These are phyloP conservation scores for Diaporthe vaccinii DNA, from an alignment of 2,329 filamentous ascomycete species.

Conservation along the genomic window DNA sequence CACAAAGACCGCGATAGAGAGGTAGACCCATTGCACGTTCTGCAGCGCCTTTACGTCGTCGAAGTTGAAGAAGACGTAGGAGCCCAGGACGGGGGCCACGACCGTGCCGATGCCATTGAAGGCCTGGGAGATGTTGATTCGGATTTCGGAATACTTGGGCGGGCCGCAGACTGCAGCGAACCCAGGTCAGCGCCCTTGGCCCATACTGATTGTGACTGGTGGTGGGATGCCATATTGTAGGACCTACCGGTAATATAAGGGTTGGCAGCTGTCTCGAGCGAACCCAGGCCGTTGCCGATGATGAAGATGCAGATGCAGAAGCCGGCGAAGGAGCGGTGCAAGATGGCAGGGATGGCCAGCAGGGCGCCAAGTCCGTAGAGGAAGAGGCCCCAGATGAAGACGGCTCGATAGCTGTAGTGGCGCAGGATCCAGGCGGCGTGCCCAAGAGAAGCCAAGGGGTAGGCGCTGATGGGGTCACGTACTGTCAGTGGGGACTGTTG, in stretches of 20 bases:
- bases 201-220: background rate
- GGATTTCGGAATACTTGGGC: conserved; percentile 78
- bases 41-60: conserved; percentile 68
- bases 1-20: conserved; percentile 80
- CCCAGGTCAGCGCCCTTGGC: background rate
- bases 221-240: background rate
- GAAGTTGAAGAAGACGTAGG: conserved; percentile 79
- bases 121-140: conserved; percentile 82
- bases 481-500: conserved; percentile 1
- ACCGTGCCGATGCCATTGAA: conserved; percentile 84
- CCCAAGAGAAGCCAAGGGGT: conserved; percentile 78
- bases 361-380: conserved; percentile 76
- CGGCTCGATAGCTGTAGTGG: conserved; percentile 73
- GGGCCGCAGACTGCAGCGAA: conserved; percentile 63
- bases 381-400: conserved; percentile 76
- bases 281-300: conserved; percentile 79
- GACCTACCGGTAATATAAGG: conserved; percentile 74
- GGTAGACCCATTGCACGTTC: conserved; percentile 83
- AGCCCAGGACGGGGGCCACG: conserved; percentile 79
- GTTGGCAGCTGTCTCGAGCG: conserved; percentile 83
- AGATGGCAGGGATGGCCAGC: conserved; percentile 68
- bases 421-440: conserved; percentile 76
- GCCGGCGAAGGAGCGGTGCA: conserved; percentile 76
- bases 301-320: conserved; percentile 82
- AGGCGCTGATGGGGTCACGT: conserved; percentile 59